These are phyloP conservation scores for Torrubiella hemipterigena DNA, from an alignment of 2,329 filamentous ascomycete species.

Conservation along the genomic window DNA sequence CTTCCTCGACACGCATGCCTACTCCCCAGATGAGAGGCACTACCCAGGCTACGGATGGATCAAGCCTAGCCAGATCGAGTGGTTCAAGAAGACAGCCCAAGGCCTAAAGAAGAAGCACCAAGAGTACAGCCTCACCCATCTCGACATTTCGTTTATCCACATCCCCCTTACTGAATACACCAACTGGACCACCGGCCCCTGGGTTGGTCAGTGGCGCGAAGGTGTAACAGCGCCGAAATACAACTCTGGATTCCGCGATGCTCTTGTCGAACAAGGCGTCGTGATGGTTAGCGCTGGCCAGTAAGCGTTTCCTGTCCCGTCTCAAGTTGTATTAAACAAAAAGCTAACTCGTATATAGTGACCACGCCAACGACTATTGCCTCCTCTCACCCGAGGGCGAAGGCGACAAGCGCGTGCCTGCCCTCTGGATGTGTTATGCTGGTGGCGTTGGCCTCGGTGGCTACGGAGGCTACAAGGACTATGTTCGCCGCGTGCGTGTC, in stretches of 20 bases:
- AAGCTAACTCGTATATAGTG: slow-evolving; percentile 34
- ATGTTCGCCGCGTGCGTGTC: slow-evolving; percentile 70
- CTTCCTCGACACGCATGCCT: slow-evolving; percentile 83
- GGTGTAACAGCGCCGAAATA: slow-evolving; percentile 75
- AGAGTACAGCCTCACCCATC: slow-evolving; percentile 82
- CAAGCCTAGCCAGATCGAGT: slow-evolving; percentile 85
- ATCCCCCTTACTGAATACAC: slow-evolving; percentile 89
- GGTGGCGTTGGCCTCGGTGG: slow-evolving; percentile 88
- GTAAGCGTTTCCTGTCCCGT: slow-evolving; percentile 35
- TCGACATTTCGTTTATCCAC: slow-evolving; percentile 95
- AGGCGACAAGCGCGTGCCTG: slow-evolving; percentile 43
- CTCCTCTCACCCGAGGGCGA: slow-evolving; percentile 44
- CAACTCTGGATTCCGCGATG: slow-evolving; percentile 89
- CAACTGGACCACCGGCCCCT: slow-evolving; percentile 45
- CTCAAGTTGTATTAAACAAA: background rate
- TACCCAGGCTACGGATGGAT: slow-evolving; percentile 97
- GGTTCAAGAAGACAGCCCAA: slow-evolving; percentile 75
- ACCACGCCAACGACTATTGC: slow-evolving; percentile 97
- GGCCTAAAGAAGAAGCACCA: slow-evolving; percentile 64
- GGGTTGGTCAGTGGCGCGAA: slow-evolving; percentile 63
- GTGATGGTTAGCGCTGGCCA: slow-evolving; percentile 86
- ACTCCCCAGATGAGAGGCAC: slow-evolving; percentile 78
- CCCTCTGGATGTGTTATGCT: slow-evolving; percentile 96
- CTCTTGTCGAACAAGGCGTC: slow-evolving; percentile 73
- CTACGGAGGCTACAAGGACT: slow-evolving; percentile 84